Percentiles rank a stretch among this genome's conserved stretches.
Evolutionary conservation across 148 eudicot genomes (phyloP).

Genomic region (Vaccinium vitisidaea): DNA sequence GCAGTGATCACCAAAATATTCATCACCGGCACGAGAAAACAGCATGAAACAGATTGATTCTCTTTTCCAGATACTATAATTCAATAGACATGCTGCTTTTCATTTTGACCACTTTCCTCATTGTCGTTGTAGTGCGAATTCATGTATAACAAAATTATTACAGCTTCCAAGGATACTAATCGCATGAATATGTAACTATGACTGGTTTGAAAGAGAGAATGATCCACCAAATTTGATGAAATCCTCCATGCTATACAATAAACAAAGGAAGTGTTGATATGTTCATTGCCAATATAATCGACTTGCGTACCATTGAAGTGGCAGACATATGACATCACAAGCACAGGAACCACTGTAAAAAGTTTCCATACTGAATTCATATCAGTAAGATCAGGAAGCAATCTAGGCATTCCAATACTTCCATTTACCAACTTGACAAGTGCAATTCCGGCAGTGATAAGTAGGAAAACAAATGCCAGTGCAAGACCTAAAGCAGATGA

Average conservation of each 20-base stretch:
- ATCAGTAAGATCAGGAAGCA: constrained; percentile 55
- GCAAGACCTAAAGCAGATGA: constrained; percentile 68
- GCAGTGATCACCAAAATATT: neutral
- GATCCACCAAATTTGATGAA: neutral
- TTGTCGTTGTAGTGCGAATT: neutral
- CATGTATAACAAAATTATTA: neutral
- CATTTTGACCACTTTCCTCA: neutral
- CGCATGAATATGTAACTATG: neutral
- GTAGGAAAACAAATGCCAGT: constrained; percentile 66
- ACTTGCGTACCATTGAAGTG: constrained; percentile 69
- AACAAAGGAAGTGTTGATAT: neutral
- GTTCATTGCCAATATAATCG: neutral
- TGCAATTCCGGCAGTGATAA: constrained; percentile 53
- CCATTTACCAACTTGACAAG: constrained; percentile 47
- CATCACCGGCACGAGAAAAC: neutral
- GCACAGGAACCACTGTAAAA: constrained; percentile 77
- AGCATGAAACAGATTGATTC: neutral
- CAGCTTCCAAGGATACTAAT: neutral
- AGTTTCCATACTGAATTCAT: constrained; percentile 56
- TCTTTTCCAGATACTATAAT: neutral
- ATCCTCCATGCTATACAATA: neutral
- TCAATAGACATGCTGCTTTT: neutral
- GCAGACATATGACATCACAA: constrained; percentile 71
- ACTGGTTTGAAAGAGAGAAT: neutral
- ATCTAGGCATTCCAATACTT: constrained; percentile 43